A percentile compares a stretch with the other conserved stretches of the same genome.
Evolutionary conservation across 2,329 filamentous ascomycete genomes (phyloP).

Genomic region (Septoria linicola): DNA sequence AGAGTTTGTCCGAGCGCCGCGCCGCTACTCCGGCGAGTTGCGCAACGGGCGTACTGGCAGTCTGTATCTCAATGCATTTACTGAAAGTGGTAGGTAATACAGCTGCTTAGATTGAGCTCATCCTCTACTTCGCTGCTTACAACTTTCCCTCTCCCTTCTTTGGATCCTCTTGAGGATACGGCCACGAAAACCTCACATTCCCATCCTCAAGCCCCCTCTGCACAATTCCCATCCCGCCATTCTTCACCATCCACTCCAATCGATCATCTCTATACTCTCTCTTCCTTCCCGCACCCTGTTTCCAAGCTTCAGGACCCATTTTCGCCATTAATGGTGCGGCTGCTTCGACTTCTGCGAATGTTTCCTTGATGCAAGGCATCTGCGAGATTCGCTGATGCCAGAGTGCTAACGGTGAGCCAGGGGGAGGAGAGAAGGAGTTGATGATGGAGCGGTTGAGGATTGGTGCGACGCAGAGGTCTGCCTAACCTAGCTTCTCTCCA

Average conservation of each 20-base stretch:
- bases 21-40: no score
- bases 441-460: conserved; percentile 29
- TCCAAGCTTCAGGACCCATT: conserved; percentile 19
- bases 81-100: no score
- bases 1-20: neutral
- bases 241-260: conserved; percentile 30
- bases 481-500: conserved; percentile 31
- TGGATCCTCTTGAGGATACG: no score
- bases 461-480: conserved; percentile 35
- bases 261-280: conserved; percentile 34
- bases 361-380: conserved; percentile 28
- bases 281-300: conserved; percentile 19
- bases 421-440: conserved; percentile 25
- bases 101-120: no score
- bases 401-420: conserved; percentile 19
- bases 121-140: no score
- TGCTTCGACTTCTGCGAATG: conserved; percentile 29
- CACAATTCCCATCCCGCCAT: conserved; percentile 28
- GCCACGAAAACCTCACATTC: conserved; percentile 30
- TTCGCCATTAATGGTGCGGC: conserved; percentile 24
- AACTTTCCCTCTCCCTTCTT: conserved; percentile 12
- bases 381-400: conserved; percentile 28
- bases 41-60: no score
- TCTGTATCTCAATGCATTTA: no score
- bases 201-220: conserved; percentile 25